phyloP scores from a whole-genome alignment of 1,139 yeast genomes.

The Casaregolazyma suthepensis region DNA sequence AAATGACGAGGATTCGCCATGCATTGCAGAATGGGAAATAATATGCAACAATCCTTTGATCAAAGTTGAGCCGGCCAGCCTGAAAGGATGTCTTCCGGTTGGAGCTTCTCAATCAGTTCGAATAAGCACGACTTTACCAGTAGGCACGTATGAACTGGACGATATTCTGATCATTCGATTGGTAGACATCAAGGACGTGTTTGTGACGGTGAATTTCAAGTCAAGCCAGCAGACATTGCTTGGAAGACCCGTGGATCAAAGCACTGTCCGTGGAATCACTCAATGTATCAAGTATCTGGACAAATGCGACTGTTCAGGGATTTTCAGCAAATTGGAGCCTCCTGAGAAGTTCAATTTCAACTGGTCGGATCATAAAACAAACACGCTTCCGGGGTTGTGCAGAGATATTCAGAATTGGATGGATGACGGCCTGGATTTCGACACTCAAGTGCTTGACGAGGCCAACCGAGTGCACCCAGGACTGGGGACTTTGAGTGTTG shows the following conservation, averaged over 20 bases:
- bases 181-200: conserved; percentile 31
- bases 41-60: conserved; percentile 11
- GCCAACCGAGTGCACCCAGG: conserved; percentile 22
- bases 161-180: conserved; percentile 29
- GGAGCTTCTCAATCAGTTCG: conserved; percentile 24
- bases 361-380: background rate
- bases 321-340: conserved; percentile 10
- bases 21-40: conserved; percentile 18
- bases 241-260: conserved; percentile 29
- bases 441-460: conserved; percentile 27
- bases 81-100: conserved; percentile 23
- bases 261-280: conserved; percentile 32
- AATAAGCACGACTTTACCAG: conserved; percentile 16
- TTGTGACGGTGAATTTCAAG: conserved; percentile 28
- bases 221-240: conserved; percentile 27
- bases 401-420: conserved; percentile 33
- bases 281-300: conserved; percentile 35
- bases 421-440: conserved; percentile 32
- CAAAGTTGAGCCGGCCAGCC: conserved; percentile 15
- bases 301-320: conserved; percentile 16
- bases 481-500: conserved; percentile 30
- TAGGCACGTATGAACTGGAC: conserved; percentile 15
- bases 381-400: background rate
- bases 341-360: conserved; percentile 4
- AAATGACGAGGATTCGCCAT: conserved; percentile 9